Evolutionary conservation across 768 basidiomycete genomes (phyloP).

Genomic region (Jaapia argillacea): DNA sequence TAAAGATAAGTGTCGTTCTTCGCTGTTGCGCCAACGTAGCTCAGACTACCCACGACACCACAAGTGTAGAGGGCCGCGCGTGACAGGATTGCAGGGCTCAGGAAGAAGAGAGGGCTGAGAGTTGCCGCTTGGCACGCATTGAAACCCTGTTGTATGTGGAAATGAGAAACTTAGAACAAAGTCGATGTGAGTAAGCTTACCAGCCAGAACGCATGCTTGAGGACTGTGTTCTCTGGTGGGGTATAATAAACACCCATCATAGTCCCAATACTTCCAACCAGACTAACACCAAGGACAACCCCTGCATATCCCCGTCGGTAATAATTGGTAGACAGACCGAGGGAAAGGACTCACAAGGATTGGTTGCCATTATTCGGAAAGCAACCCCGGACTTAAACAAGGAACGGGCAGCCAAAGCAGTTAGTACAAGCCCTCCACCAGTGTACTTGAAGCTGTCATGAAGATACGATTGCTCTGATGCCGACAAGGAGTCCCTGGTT

Average conservation of each 20-base stretch:
- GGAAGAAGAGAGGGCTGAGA: constrained; percentile 82
- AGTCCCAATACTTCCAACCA: constrained; percentile 69
- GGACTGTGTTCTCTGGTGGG: constrained; percentile 61
- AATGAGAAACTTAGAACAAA: background rate
- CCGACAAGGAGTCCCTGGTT: constrained; percentile 56
- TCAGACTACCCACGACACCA: constrained; percentile 77
- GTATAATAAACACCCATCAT: constrained; percentile 83
- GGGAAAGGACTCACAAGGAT: constrained; percentile 49
- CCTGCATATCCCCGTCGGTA: constrained; percentile 26
- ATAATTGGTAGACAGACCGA: background rate
- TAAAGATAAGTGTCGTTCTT: constrained; percentile 77
- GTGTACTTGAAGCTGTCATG: constrained; percentile 80
- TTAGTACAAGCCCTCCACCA: constrained; percentile 67
- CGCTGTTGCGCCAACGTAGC: constrained; percentile 85
- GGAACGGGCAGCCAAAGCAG: constrained; percentile 70
- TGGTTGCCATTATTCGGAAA: constrained; percentile 71
- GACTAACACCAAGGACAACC: constrained; percentile 75
- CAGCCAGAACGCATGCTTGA: constrained; percentile 78
- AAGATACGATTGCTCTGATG: constrained; percentile 55
- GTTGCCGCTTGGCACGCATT: constrained; percentile 82
- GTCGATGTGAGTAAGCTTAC: constrained; percentile 28
- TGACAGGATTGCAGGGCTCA: constrained; percentile 75
- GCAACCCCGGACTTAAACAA: constrained; percentile 62
- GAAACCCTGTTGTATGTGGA: constrained; percentile 44
- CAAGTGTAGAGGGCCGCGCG: constrained; percentile 84